Evolutionary conservation across 2,329 filamentous ascomycete species (phyloP), one percentile per base, ranked within the genome.

Genomic region (Aspergillus novoparasiticus): DNA sequence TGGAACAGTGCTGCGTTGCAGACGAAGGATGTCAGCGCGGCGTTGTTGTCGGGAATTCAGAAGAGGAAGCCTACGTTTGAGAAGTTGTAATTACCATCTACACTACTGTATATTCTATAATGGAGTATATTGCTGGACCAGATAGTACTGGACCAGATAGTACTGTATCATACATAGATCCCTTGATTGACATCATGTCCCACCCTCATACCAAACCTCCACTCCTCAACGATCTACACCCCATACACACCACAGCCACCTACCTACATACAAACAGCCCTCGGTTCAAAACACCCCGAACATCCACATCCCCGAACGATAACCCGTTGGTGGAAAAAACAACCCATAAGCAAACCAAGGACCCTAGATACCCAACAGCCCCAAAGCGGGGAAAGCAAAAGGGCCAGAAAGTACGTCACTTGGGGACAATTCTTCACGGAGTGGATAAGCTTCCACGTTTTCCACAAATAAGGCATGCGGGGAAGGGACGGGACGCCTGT

Each of bases 1-100:
- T 97, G 94, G 94, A 98, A 98, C 74, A 86, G 88, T 70, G 90
- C 88, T 2, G 91, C 91, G 73, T 75, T 97, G 70, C 94, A 97
- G 82, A 91, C 92, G 8, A 82, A 83, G 58, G 94, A 98, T 82
- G 85, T 97, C 50, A 81, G 87, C 73, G 82, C 85, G 63, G 93
- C 94, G 0, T 82, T 97, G 75, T 74, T 91, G 75, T 92, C 91
- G 45, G 91, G 90, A 10, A 76, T 97, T 66, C 84, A 90, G 78
- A 96, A 91, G 85, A 89, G 84, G 68, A 94, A 87, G 74, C 90
- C 93, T 14, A 91, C 83, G 21, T 98, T 96, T 81, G 89, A 89
- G 76, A 98, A 97, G 81, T 79, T 97, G 72, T 97, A 72, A 48
- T 23, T 19, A 28, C 34, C 10, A 36, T 12, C 9, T 28, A 53